Evolutionary conservation across 2,329 filamentous ascomycete species (phyloP).

Genomic region (Nigrospora osmanthi): DNA sequence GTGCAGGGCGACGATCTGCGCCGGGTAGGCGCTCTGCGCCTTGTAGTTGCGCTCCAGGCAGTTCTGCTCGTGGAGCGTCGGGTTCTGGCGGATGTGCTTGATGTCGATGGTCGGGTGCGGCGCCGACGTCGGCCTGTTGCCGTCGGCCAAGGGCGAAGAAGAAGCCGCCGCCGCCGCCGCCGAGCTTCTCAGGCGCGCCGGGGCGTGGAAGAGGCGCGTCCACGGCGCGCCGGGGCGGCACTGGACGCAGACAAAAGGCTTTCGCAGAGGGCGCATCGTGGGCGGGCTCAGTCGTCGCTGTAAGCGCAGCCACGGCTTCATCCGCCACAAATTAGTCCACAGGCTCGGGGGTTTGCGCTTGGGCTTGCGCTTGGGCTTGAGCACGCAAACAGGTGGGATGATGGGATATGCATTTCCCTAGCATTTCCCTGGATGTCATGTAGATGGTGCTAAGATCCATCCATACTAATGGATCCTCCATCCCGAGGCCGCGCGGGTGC

Average conservation of each 20-base stretch:
- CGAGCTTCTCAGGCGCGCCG: conserved; percentile 10
- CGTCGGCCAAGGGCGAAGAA: conserved; percentile 28
- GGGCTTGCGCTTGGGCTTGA: no score
- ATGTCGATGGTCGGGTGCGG: conserved; percentile 76
- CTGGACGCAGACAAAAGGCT: conserved; percentile 15
- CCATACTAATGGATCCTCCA: no score
- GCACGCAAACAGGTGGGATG: no score
- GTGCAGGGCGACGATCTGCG: conserved; percentile 47
- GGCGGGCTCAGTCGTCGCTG: no score
- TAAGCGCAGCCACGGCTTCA: no score
- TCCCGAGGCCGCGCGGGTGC: no score
- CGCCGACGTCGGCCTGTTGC: conserved; percentile 51
- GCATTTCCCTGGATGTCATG: no score
- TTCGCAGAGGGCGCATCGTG: conserved; percentile 12
- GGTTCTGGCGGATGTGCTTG: conserved; percentile 83
- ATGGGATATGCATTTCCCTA: no score
- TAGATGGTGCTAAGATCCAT: no score
- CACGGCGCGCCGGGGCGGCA: conserved; percentile 14
- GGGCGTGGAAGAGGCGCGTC: conserved; percentile 9
- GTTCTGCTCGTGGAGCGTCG: conserved; percentile 72
- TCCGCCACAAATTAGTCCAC: no score
- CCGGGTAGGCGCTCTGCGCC: conserved; percentile 43
- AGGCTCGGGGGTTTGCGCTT: no score
- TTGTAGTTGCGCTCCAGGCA: conserved; percentile 80
- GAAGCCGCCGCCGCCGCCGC: conserved; percentile 1